phyloP scores from a whole-genome alignment of 2,329 filamentous ascomycete genomes.

The Trichoderma arundinaceum region DNA sequence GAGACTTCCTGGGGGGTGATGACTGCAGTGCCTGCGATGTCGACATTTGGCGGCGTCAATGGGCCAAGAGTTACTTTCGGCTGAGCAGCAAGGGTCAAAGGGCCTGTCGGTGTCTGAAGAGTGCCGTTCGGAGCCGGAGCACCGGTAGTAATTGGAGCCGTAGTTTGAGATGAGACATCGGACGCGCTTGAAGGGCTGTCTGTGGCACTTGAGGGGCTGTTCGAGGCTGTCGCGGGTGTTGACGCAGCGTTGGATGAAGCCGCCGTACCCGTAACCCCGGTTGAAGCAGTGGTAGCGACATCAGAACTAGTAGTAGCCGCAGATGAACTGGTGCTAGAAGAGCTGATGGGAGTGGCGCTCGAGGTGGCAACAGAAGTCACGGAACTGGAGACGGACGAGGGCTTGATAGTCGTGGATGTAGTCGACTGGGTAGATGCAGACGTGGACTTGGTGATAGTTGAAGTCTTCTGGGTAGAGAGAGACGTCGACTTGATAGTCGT shows the following conservation, averaged over 20 bases:
- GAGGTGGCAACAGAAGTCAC: background rate
- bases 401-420: background rate
- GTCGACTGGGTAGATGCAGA: background rate
- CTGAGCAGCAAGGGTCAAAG: constrained; percentile 3
- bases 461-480: background rate
- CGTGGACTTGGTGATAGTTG: background rate
- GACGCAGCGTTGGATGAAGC: background rate
- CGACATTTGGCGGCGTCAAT: background rate
- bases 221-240: background rate
- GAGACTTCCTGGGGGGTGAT: background rate
- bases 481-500: background rate
- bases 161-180: background rate
- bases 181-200: background rate
- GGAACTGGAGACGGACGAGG: background rate
- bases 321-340: background rate
- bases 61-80: constrained; percentile 14
- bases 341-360: background rate
- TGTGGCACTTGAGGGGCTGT: background rate
- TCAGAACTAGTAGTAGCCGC: background rate
- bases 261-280: background rate
- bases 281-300: background rate
- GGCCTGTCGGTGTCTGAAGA: background rate
- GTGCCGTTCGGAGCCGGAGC: background rate
- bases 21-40: constrained; percentile 6
- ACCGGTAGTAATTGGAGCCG: background rate